Base-by-base conservation (phyloP, 2,329 filamentous ascomycete species). In the Alternaria brassicae region DNA sequence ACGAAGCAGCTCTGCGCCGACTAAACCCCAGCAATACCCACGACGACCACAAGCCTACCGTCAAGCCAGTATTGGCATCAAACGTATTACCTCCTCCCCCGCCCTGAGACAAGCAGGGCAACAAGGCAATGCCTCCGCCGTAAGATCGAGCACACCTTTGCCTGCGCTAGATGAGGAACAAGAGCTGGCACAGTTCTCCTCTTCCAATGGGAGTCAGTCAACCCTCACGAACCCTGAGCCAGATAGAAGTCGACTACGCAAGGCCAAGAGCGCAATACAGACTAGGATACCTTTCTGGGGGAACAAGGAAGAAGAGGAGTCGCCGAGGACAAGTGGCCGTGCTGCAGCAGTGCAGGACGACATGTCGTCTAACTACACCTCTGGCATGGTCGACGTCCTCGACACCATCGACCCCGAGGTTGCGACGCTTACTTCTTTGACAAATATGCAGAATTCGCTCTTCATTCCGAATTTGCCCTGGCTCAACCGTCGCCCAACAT, bases 361-460 rank as follows among this genome's bases (percentile, higher is more conserved):
- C 23, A 40, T 60, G 13, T 60, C 63, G 15, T 63, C 65, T 53
- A 68, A 90, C 61, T 90, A 90, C 69, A 84, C 86, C 25, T 77
- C 84, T 10, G 83, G 85, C 63, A 81, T 91, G 64, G 88, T 91
- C 6, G 88, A 91, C 74, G 78, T 91, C 15, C 78, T 91, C 49
- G 89, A 91, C 77, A 85, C 89, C 30, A 82, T 91, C 63, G 92
- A 96, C 69, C 91, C 92, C 40, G 91, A 96, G 79, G 88, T 96
- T 3, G 88, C 91, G 34, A 92, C 92, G 0, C 81, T 96, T 3
- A 92, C 91, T 0, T 94, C 91, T 13, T 84, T 96, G 9, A 96
- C 91, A 41, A 96, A 96, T 70, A 89, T 96, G 19, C 92, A 96
- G 71, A 96, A 96, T 74, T 95, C 92, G 0, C 86, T 96, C 9